Evolutionary conservation across 2,329 filamentous ascomycete species (phyloP), one percentile per base, ranked within the genome.

Genomic region (Microsporum canis): DNA sequence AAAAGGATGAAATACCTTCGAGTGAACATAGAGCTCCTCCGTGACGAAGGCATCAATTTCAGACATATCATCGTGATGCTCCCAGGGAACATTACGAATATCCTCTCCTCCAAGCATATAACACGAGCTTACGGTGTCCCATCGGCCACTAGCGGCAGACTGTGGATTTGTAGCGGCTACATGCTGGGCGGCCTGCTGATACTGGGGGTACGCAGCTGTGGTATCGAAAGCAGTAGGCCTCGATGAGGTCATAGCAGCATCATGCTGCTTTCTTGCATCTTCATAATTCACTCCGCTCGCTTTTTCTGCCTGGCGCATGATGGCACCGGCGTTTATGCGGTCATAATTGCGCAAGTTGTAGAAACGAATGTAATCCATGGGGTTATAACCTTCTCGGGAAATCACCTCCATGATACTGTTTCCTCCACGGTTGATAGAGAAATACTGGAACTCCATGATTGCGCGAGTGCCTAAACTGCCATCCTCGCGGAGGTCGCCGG

Each of bases 371-470:
- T 97, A 83, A 63, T 96, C 75, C 67, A 69, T 82, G 0, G 91
- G 90, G 67, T 96, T 85, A 1, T 94, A 83, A 1, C 88, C 91
- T 64, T 88, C 79, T 5, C 82, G 83, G 61, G 80, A 79, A 62
- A 96, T 84, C 70, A 88, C 86, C 43, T 84, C 90, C 67, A 88
- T 94, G 59, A 99, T 97, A 3, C 90, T 96, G 71, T 97, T 80
- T 65, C 95, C 87, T 4, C 94, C 94, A 51, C 94, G 87, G 69
- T 88, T 89, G 66, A 99, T 95, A 0, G 90, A 95, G 75, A 95
- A 95, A 79, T 94, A 99, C 71, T 97, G 94, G 70, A 96, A 97
- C 71, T 97, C 91, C 90, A 99, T 97, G 69, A 97, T 99, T 8
- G 91, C 92, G 57, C 90, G 78, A 0, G 92, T 97, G 7, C 92